Evolutionary conservation across 2,329 filamentous ascomycete species (phyloP), one percentile per base, ranked within the genome.

Genomic region (Fusarium floridanum): DNA sequence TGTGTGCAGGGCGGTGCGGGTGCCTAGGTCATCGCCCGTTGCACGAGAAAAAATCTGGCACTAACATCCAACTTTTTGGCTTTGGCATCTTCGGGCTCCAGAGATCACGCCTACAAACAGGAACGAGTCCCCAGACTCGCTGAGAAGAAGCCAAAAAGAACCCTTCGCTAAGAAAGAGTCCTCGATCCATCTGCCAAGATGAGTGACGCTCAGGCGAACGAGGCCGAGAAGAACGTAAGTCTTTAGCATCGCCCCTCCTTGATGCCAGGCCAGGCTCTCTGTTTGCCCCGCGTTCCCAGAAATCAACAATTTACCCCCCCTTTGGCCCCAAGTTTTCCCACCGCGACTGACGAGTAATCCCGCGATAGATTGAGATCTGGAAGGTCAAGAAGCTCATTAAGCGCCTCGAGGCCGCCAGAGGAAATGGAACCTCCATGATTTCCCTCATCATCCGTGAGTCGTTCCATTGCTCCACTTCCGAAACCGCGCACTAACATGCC

Each of bases 351-450:
- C 76, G 60, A 63, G 55, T 37, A 66, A 55, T 57, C 56, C 50
- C 39, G 39, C 56, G 55, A 77, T 77, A 91, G 89, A 93, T 93
- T 81, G 91, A 93, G 86, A 93, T 92, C 88, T 95, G 93, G 94
- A 98, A 99, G 93, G 95, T 99, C 83, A 99, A 99, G 91, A 99
- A 99, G 90, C 89, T 99, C 83, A 98, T 99, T 88, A 99, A 98
- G 88, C 94, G 97, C 81, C 94, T 99, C 80, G 97, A 98, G 86
- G 94, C 95, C 74, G 97, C 97, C 79, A 91, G 97, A 84, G 97
- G 97, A 84, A 99, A 99, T 91, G 97, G 97, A 87, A 99, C 97
- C 76, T 96, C 93, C 88, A 99, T 99, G 97, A 99, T 99, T 86
- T 98, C 96, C 76, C 91, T 99, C 85, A 98, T 99, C 81, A 98